Conservation (phyloP, 805 yeast species). For the Metschnikowia matae region DNA sequence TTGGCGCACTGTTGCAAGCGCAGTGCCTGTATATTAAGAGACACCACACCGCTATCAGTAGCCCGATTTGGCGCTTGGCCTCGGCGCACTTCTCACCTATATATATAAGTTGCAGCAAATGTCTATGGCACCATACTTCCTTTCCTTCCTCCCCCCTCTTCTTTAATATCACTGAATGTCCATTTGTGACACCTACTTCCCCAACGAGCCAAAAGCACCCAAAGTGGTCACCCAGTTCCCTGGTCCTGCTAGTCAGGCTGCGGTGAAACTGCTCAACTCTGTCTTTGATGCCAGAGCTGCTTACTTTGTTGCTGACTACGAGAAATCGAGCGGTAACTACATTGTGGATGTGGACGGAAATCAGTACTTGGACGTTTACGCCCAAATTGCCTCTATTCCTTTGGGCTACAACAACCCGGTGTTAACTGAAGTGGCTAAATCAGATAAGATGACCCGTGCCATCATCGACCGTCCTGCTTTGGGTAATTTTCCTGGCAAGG, state of each 20-base stretch:
- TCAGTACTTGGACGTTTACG: constrained; percentile 66
- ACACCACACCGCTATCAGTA: constrained; percentile 2
- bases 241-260: constrained; percentile 64
- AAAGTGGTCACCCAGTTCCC: constrained; percentile 61
- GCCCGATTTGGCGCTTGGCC: not conserved
- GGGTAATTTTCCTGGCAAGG: constrained; percentile 53
- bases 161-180: constrained; percentile 26
- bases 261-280: constrained; percentile 49
- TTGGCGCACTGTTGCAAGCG: not conserved
- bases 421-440: constrained; percentile 60
- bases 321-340: constrained; percentile 73
- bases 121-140: not conserved
- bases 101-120: constrained; percentile 2
- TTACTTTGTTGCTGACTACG: constrained; percentile 73
- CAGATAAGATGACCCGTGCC: constrained; percentile 68
- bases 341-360: constrained; percentile 80
- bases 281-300: constrained; percentile 71
- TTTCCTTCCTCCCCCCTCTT: not conserved
- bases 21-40: not conserved
- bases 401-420: constrained; percentile 85
- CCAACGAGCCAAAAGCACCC: constrained; percentile 77
- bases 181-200: constrained; percentile 58
- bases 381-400: constrained; percentile 82
- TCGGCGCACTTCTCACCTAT: constrained; percentile 2
- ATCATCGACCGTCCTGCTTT: constrained; percentile 80